These are phyloP conservation scores for Cystobasidiaceae sp. DNA, from an alignment of 1,284 basidiomycete genomes.

Conservation along the genomic window DNA sequence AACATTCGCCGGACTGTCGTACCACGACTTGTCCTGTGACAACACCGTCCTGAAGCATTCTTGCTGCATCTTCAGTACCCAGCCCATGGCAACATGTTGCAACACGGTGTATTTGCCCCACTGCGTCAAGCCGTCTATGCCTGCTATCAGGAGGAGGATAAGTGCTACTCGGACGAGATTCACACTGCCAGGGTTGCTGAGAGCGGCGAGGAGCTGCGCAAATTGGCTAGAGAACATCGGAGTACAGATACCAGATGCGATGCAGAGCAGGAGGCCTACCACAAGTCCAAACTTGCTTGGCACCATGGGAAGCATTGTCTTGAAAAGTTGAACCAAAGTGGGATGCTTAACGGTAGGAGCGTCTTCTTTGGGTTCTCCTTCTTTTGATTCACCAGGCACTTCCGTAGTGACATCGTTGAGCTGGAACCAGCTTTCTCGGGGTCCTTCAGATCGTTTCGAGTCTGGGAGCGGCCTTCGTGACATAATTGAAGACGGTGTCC, in stretches of 20 bases:
- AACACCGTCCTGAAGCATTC: constrained; percentile 61
- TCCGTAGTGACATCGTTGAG: constrained; percentile 5
- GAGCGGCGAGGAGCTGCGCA: constrained; percentile 70
- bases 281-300: constrained; percentile 67
- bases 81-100: constrained; percentile 66
- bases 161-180: constrained; percentile 52
- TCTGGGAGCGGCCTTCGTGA: background rate
- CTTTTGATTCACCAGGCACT: background rate
- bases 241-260: constrained; percentile 72
- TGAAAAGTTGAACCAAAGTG: constrained; percentile 53
- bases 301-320: constrained; percentile 59
- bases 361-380: background rate
- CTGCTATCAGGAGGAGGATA: constrained; percentile 62
- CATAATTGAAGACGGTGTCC: background rate
- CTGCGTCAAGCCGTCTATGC: constrained; percentile 66
- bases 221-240: constrained; percentile 88
- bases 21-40: constrained; percentile 83
- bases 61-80: constrained; percentile 67
- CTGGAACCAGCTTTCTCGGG: constrained; percentile 25
- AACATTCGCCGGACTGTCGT: constrained; percentile 65
- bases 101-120: constrained; percentile 71
- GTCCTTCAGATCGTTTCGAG: background rate
- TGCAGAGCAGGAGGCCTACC: constrained; percentile 61
- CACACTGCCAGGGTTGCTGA: constrained; percentile 57
- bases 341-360: background rate